Evolutionary conservation across 140 eudicot species (phyloP).

Genomic region (Cichorium intybus): DNA sequence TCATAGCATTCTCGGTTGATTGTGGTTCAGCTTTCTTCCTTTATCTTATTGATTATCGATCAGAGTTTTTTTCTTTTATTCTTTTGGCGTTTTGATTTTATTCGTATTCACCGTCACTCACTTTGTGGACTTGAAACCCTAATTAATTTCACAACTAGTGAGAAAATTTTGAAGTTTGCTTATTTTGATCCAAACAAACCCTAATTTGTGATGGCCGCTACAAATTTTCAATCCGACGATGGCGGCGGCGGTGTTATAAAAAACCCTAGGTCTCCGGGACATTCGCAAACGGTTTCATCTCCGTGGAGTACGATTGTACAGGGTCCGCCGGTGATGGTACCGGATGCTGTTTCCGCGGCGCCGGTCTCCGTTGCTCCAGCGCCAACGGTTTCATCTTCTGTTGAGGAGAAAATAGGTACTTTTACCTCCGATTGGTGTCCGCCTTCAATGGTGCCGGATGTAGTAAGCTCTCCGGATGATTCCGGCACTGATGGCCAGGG

Average conservation of each 20-base stretch:
- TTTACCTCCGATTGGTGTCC: slow-evolving; percentile 26
- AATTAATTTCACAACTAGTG: neutral
- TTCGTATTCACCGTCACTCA: neutral
- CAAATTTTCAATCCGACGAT: slow-evolving; percentile 22
- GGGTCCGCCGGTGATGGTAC: slow-evolving; percentile 19
- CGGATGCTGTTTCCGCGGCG: slow-evolving; percentile 26
- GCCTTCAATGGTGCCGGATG: slow-evolving; percentile 13
- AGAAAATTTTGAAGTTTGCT: neutral
- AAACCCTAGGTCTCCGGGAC: slow-evolving; percentile 20
- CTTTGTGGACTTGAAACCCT: slow-evolving; percentile 19
- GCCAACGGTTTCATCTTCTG: slow-evolving; percentile 21
- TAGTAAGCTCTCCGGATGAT: slow-evolving; percentile 19
- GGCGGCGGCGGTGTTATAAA: slow-evolving; percentile 23
- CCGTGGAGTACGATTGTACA: slow-evolving; percentile 48
- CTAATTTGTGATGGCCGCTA: slow-evolving; percentile 31
- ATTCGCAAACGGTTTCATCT: slow-evolving; percentile 24
- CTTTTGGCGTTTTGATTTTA: neutral
- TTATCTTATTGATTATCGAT: slow-evolving; percentile 19
- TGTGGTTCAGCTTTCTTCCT: slow-evolving; percentile 7
- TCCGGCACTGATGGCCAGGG: slow-evolving; percentile 26
- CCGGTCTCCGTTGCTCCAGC: slow-evolving; percentile 21
- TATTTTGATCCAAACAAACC: slow-evolving; percentile 31
- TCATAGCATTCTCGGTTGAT: slow-evolving; percentile 17
- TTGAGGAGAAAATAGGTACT: slow-evolving; percentile 19
- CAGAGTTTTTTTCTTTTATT: neutral